These are phyloP conservation scores for Triangularia verruculosa DNA, from an alignment of 2,329 filamentous ascomycete genomes.

Conservation along the genomic window DNA sequence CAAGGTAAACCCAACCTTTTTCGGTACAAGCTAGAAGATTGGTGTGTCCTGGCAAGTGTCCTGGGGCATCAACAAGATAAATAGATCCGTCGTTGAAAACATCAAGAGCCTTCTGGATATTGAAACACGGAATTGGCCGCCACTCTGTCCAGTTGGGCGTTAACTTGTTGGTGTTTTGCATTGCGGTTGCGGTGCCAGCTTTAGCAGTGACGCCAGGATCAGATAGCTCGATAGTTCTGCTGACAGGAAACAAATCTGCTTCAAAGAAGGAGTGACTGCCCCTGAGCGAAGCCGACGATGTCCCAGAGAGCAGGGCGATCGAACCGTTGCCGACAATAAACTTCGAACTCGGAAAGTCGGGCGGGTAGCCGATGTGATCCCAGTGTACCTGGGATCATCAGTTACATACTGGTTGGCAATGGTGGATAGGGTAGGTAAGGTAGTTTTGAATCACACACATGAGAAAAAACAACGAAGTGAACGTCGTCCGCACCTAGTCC, in stretches of 20 bases:
- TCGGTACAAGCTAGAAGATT: constrained; percentile 41
- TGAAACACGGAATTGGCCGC: constrained; percentile 7
- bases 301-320: constrained; percentile 33
- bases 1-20: constrained; percentile 44
- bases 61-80: constrained; percentile 46
- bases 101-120: constrained; percentile 32
- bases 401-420: not conserved
- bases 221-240: constrained; percentile 23
- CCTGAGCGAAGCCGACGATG: constrained; percentile 17
- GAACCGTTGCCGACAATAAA: constrained; percentile 47
- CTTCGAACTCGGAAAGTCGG: constrained; percentile 42
- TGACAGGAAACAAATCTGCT: constrained; percentile 39
- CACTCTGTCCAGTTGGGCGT: constrained; percentile 12
- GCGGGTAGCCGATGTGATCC: constrained; percentile 49
- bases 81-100: constrained; percentile 43
- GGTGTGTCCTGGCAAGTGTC: constrained; percentile 47
- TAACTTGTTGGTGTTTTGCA: too few species aligned
- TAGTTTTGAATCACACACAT: constrained; percentile 32
- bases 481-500: constrained; percentile 21
- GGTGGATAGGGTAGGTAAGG: not conserved
- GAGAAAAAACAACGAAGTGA: constrained; percentile 37
- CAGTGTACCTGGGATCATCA: constrained; percentile 36
- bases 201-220: not conserved
- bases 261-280: constrained; percentile 42
- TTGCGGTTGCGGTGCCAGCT: not conserved